Base-by-base conservation (phyloP, 176 grass and related monocot species). In the Microstegium vimineum region DNA sequence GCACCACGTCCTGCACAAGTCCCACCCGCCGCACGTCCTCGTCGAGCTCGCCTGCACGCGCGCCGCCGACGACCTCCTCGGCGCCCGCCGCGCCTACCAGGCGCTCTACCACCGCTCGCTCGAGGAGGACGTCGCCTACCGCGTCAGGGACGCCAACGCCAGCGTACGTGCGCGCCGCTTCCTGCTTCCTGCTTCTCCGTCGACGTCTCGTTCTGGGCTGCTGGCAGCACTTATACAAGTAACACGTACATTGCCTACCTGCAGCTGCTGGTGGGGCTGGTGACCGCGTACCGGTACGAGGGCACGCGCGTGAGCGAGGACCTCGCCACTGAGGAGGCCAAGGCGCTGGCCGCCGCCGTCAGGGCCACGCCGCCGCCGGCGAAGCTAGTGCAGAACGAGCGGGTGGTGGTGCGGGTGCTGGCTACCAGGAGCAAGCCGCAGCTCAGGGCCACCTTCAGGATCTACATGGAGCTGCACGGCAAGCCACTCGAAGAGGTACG, bases 101-200 rank as follows among this genome's bases (percentile, higher is more conserved):
- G 79, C 87, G 38, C 82, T 97, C 62, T 92, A 84, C 87, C 84
- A 94, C 82, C 89, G 60, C 46, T 97, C 91, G 34, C 79, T 97
- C 20, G 94, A 97, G 82, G 91, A 97, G 76, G 94, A 97, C 76
- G 94, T 90, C 26, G 94, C 94, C 0, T 92, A 94, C 91, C 82
- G 38, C 73, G 81, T 94, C 78, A 97, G 69, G 80, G 91, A 92
- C 61, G 85, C 64, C 85, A 84, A 73, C 68, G 90, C 77, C 41
- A 82, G 31, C 42, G 87, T 94, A 42, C 51, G 75, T 42, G 18
- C 5, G 6, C 22, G 42, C 12, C 4, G 41, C 13, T 45, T 8
- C 6, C 32, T 7, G n/a, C n/a, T n/a, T n/a, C n/a, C n/a, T n/a
- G n/a, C n/a, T n/a, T n/a, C n/a, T n/a, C n/a, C n/a, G n/a, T 18